phyloP scores from a whole-genome alignment of 306 rosid genomes.

The Carpinus fangiana region DNA sequence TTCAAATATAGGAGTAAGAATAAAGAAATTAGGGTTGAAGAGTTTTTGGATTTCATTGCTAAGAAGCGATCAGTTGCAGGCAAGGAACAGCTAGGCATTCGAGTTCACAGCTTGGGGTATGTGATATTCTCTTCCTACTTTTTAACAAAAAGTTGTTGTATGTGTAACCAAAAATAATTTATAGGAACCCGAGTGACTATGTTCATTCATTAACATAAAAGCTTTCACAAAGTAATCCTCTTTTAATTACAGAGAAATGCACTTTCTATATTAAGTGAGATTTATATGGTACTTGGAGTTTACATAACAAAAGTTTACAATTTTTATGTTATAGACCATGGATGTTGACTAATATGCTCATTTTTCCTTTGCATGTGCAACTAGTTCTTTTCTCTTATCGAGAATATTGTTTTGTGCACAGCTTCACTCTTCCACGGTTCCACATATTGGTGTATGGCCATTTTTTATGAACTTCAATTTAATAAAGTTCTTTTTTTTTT shows the following conservation, averaged over 20 bases:
- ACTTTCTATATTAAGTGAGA: not conserved
- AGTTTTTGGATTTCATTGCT: slow-evolving; percentile 73
- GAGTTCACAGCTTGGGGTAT: slow-evolving; percentile 77
- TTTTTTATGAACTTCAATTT: too few species aligned
- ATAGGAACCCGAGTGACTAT: not conserved
- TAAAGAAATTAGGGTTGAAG: slow-evolving; percentile 45
- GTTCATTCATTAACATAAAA: not conserved
- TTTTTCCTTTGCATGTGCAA: not conserved
- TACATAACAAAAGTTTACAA: not conserved
- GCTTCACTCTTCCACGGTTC: not conserved
- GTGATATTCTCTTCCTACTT: slow-evolving; percentile 32
- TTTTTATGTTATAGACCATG: not conserved
- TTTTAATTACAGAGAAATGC: not conserved
- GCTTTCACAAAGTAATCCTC: not conserved
- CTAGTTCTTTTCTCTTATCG: not conserved
- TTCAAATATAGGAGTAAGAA: slow-evolving; percentile 29
- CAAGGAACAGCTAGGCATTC: slow-evolving; percentile 75
- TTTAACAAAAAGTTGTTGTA: not conserved
- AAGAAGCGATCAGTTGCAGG: slow-evolving; percentile 43
- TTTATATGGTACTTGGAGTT: not conserved
- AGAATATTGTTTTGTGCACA: not conserved
- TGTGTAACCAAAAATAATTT: not conserved
- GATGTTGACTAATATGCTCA: not conserved
- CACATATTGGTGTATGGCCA: not conserved
- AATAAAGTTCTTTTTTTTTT: too few species aligned